These are phyloP conservation scores for Peterozyma toletana DNA, from an alignment of 805 yeast genomes.

Conservation along the genomic window DNA sequence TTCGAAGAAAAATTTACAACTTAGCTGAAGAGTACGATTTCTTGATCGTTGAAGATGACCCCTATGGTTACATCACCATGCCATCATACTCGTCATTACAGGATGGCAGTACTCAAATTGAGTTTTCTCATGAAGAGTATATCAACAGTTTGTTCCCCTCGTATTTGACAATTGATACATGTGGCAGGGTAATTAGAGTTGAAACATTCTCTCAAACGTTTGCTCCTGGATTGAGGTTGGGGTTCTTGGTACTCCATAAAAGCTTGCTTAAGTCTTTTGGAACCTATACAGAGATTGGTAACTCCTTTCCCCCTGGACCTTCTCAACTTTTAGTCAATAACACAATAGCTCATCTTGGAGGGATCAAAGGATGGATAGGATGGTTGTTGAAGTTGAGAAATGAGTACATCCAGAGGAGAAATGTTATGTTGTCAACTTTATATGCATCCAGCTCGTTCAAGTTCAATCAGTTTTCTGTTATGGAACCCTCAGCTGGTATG, in stretches of 20 bases:
- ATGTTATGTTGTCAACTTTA: constrained; percentile 15
- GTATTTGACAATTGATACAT: constrained; percentile 39
- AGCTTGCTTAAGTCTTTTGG: constrained; percentile 29
- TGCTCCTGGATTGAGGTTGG: constrained; percentile 49
- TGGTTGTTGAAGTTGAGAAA: constrained; percentile 1
- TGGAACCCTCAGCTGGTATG: constrained; percentile 47
- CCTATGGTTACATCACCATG: constrained; percentile 43
- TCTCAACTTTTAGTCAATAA: constrained; percentile 39
- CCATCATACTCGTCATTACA: constrained; percentile 23
- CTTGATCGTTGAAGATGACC: constrained; percentile 50
- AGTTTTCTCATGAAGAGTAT: constrained; percentile 25
- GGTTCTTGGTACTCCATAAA: constrained; percentile 41
- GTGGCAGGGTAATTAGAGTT: constrained; percentile 44
- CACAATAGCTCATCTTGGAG: constrained; percentile 24
- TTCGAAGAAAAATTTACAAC: constrained; percentile 33
- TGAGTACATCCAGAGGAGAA: neutral
- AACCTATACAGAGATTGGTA: constrained; percentile 30
- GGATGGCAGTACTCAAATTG: constrained; percentile 25
- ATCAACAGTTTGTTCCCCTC: constrained; percentile 32
- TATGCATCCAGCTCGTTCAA: constrained; percentile 26
- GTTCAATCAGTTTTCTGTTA: constrained; percentile 26
- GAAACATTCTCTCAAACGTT: constrained; percentile 50
- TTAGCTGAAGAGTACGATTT: constrained; percentile 42
- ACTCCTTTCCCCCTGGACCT: constrained; percentile 42
- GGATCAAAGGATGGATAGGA: neutral